These are phyloP conservation scores for Trifolium subterraneum DNA, from an alignment of 306 rosid species.

Conservation along the genomic window DNA sequence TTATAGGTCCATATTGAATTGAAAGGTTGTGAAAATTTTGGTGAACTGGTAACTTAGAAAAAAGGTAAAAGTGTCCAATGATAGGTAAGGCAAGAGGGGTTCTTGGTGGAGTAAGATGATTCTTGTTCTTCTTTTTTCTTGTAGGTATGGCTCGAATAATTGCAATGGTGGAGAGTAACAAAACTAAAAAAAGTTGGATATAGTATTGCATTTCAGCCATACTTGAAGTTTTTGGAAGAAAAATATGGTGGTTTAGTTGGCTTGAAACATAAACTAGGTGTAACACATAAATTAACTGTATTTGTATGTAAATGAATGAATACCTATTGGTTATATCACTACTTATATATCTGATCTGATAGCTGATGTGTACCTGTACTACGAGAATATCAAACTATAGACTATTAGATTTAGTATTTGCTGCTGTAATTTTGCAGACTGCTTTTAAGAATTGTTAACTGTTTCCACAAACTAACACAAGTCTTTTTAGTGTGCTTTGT, in stretches of 20 bases:
- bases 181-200: not conserved
- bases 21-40: not conserved
- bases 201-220: constrained; percentile 4
- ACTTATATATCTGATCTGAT: not conserved
- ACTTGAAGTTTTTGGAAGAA: not conserved
- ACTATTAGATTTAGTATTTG: not conserved
- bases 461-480: no score
- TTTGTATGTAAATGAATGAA: not conserved
- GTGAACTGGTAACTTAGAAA: not conserved
- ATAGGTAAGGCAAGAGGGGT: not conserved
- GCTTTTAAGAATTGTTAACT: no score
- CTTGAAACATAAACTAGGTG: not conserved
- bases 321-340: not conserved
- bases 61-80: not conserved
- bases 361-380: not conserved
- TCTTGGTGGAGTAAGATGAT: no score
- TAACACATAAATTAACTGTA: not conserved
- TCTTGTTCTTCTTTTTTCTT: no score
- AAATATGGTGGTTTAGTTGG: not conserved
- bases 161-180: not conserved
- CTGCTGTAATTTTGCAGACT: no score
- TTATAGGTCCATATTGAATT: not conserved
- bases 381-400: not conserved
- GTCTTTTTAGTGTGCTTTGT: no score
- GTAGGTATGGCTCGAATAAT: not conserved